These are phyloP conservation scores for Oryza longistaminata DNA, from an alignment of 176 grass and related monocot genomes.

Conservation along the genomic window DNA sequence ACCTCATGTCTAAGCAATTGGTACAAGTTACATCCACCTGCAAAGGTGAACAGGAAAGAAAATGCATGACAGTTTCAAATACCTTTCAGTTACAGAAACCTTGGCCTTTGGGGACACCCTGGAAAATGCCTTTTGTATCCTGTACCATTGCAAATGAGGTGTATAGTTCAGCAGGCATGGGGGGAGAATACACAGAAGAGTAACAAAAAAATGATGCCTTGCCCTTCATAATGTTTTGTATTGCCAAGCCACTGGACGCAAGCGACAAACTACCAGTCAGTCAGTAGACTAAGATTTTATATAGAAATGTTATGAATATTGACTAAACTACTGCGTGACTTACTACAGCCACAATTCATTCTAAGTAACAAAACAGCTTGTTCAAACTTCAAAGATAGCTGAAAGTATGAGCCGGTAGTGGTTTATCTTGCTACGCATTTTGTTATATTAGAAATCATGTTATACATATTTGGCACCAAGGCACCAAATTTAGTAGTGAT, in stretches of 20 bases:
- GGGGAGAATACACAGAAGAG: not conserved
- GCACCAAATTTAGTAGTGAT: not conserved
- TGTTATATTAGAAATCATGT: not conserved
- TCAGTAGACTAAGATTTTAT: not conserved
- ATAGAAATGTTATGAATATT: not conserved
- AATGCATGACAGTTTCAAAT: not conserved
- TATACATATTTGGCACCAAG: not conserved
- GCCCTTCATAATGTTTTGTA: not conserved
- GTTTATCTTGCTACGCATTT: not conserved
- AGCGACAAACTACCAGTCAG: constrained; percentile 15
- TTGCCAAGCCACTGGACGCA: not conserved
- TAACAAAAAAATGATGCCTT: not conserved
- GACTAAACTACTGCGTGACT: not conserved
- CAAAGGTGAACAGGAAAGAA: not conserved
- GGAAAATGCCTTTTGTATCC: constrained; percentile 50
- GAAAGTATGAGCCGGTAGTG: not conserved
- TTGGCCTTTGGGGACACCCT: constrained; percentile 42
- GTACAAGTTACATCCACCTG: not conserved
- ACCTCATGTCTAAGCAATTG: not conserved
- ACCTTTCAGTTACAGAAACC: constrained; percentile 55
- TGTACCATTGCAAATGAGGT: constrained; percentile 31
- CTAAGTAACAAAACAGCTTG: constrained; percentile 4
- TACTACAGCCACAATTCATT: constrained; percentile 21
- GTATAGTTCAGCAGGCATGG: constrained; percentile 16
- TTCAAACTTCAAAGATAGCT: constrained; percentile 3